Evolutionary conservation across 2,329 filamentous ascomycete species (phyloP).

Genomic region (Pseudopyrenochaeta lycopersici): DNA sequence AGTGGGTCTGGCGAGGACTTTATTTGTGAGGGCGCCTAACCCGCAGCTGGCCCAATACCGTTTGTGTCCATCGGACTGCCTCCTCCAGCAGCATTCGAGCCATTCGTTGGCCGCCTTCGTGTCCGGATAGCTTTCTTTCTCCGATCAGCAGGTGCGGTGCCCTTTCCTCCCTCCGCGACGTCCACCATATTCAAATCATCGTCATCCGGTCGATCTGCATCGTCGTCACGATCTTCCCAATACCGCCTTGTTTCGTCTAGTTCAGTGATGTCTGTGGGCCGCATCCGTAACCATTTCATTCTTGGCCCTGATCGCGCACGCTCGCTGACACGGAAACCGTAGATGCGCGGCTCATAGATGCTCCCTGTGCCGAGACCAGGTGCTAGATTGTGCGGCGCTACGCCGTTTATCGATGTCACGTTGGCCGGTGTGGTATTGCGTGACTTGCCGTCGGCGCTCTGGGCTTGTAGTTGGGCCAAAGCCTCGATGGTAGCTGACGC

Average conservation of each 20-base stretch:
- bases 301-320: constrained; percentile 87
- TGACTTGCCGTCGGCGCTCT: constrained; percentile 40
- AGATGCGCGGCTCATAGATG: constrained; percentile 95
- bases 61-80: constrained; percentile 54
- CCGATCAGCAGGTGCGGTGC: constrained; percentile 31
- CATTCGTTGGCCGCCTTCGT: constrained; percentile 46
- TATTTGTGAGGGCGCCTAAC: constrained; percentile 12
- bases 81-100: constrained; percentile 33
- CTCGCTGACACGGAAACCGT: constrained; percentile 94
- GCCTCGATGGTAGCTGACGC: constrained; percentile 44
- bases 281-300: constrained; percentile 95
- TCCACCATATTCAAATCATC: constrained; percentile 52
- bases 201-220: constrained; percentile 46
- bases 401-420: constrained; percentile 75
- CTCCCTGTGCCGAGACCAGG: constrained; percentile 82
- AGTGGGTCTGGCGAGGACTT: neutral
- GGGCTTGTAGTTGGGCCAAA: constrained; percentile 48
- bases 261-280: constrained; percentile 80
- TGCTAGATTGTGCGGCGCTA: constrained; percentile 85
- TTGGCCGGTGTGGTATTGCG: constrained; percentile 45
- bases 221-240: constrained; percentile 53
- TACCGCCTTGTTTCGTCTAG: constrained; percentile 74
- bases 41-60: constrained; percentile 42
- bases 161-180: constrained; percentile 42
- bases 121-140: constrained; percentile 50